These are phyloP conservation scores for Pichia sp. DNA, from an alignment of 1,139 yeast species.

Conservation along the genomic window DNA sequence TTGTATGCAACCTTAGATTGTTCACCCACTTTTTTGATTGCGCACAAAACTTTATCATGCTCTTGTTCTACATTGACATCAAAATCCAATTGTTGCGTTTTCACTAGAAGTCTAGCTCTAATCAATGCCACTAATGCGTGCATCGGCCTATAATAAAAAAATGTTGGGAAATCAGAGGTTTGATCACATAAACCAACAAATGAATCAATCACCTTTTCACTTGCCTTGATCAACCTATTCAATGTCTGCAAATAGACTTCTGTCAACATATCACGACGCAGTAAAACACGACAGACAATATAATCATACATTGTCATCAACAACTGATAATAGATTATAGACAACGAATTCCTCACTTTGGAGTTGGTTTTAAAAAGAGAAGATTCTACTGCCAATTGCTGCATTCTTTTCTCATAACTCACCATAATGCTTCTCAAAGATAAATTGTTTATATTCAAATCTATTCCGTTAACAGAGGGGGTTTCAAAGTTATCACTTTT, in stretches of 20 bases:
- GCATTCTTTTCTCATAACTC: slow-evolving; percentile 25
- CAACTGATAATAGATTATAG: slow-evolving; percentile 38
- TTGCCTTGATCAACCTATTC: slow-evolving; percentile 33
- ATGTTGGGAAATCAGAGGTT: slow-evolving; percentile 40
- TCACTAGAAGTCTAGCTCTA: slow-evolving; percentile 36
- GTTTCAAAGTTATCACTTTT: neutral
- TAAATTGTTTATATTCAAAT: slow-evolving; percentile 8
- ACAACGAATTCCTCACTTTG: slow-evolving; percentile 29
- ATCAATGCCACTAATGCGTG: slow-evolving; percentile 43
- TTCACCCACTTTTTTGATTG: slow-evolving; percentile 20
- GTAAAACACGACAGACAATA: slow-evolving; percentile 30
- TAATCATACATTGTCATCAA: slow-evolving; percentile 43
- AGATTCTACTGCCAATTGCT: slow-evolving; percentile 26
- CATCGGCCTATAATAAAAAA: slow-evolving; percentile 47
- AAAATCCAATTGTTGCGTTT: slow-evolving; percentile 29
- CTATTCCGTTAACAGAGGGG: neutral
- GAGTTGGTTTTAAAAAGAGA: slow-evolving; percentile 26
- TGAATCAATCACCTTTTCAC: slow-evolving; percentile 37
- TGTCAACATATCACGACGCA: slow-evolving; percentile 21
- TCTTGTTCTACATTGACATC: slow-evolving; percentile 32
- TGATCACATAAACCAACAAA: slow-evolving; percentile 34
- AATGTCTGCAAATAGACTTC: slow-evolving; percentile 31
- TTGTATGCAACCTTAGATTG: slow-evolving; percentile 34
- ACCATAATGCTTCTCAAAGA: slow-evolving; percentile 22
- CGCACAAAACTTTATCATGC: slow-evolving; percentile 26